Percentiles rank a stretch among this genome's conserved stretches.
Conservation (phyloP, 2,329 filamentous ascomycete genomes). For the Pleurostoma richardsiae region DNA sequence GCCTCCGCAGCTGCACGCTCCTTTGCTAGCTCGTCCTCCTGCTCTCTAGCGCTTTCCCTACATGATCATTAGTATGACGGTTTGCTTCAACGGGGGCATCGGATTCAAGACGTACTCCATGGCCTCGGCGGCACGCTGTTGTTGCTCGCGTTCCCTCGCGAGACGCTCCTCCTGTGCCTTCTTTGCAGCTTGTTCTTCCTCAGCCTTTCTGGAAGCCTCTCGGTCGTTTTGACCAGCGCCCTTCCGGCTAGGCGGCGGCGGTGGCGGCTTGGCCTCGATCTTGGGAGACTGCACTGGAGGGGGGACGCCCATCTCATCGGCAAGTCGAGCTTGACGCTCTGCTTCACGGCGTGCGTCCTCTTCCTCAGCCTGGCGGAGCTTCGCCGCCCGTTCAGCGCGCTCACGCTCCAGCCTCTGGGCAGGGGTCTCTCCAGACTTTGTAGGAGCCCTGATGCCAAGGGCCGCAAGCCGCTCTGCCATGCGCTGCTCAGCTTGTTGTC, state of each 20-base stretch:
- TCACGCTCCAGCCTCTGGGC: slow-evolving; percentile 86
- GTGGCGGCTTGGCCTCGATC: slow-evolving; percentile 56
- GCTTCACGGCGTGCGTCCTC: slow-evolving; percentile 86
- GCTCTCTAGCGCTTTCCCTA: slow-evolving; percentile 67
- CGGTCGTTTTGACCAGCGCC: slow-evolving; percentile 57
- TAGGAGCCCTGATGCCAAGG: slow-evolving; percentile 80
- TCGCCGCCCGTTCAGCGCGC: slow-evolving; percentile 78
- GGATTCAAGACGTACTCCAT: slow-evolving; percentile 73
- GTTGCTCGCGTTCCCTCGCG: slow-evolving; percentile 67
- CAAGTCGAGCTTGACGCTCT: slow-evolving; percentile 77
- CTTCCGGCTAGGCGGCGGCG: slow-evolving; percentile 76
- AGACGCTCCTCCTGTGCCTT: slow-evolving; percentile 62
- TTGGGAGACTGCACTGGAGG: slow-evolving; percentile 42
- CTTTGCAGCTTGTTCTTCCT: slow-evolving; percentile 50
- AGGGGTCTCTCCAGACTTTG: slow-evolving; percentile 73
- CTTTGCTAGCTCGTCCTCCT: slow-evolving; percentile 74
- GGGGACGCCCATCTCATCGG: slow-evolving; percentile 67
- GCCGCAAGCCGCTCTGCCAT: slow-evolving; percentile 96
- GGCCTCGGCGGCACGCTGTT: slow-evolving; percentile 66
- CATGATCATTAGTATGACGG: slow-evolving; percentile 16
- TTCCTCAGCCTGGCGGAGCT: slow-evolving; percentile 84
- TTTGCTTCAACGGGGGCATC: background rate
- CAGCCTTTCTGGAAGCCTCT: slow-evolving; percentile 49
- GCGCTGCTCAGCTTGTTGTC: slow-evolving; percentile 91
- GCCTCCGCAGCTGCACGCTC: slow-evolving; percentile 79